Evolutionary conservation across 805 yeast species (phyloP).

Genomic region (Lipomyces yamanashiensis): DNA sequence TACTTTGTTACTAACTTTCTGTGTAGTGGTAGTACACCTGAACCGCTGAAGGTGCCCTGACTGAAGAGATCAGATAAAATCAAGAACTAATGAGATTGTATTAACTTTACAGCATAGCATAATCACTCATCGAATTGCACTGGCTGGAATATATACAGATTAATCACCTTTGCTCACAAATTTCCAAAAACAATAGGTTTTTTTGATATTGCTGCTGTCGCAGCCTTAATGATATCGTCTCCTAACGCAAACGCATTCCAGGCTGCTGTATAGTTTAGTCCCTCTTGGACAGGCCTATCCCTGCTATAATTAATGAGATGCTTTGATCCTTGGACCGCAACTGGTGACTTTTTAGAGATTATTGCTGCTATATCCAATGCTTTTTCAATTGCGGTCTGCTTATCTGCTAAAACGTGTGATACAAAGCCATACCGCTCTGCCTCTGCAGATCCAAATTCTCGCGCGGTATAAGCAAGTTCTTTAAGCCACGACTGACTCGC

Average conservation of each 20-base stretch:
- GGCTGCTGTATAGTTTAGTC: slow-evolving; percentile 57
- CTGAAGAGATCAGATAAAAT: too few relatives aligned
- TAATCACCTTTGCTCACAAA: not conserved
- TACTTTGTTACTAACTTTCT: too few relatives aligned
- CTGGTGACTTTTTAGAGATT: slow-evolving; percentile 55
- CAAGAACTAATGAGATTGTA: too few relatives aligned
- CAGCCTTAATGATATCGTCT: slow-evolving; percentile 13
- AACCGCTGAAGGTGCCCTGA: too few relatives aligned
- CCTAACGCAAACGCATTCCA: slow-evolving; percentile 51
- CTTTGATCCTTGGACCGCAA: slow-evolving; percentile 72
- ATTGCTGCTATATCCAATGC: slow-evolving; percentile 57
- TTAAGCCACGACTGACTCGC: slow-evolving; percentile 61
- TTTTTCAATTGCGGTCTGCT: slow-evolving; percentile 54
- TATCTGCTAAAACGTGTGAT: slow-evolving; percentile 52
- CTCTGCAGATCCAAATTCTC: slow-evolving; percentile 57
- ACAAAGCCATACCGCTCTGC: slow-evolving; percentile 64
- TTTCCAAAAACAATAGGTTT: slow-evolving; percentile 15
- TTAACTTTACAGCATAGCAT: too few relatives aligned
- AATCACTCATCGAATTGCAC: too few relatives aligned
- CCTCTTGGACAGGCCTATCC: slow-evolving; percentile 50
- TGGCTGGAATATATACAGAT: too few relatives aligned
- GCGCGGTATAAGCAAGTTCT: slow-evolving; percentile 67
- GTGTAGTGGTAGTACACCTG: too few relatives aligned
- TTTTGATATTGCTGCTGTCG: not conserved
- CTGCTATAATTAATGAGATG: slow-evolving; percentile 53